Percentiles rank a stretch among this genome's conserved stretches.
Evolutionary conservation across 352 stramenopile species (phyloP).

Genomic region (Saprolegnia diclina): DNA sequence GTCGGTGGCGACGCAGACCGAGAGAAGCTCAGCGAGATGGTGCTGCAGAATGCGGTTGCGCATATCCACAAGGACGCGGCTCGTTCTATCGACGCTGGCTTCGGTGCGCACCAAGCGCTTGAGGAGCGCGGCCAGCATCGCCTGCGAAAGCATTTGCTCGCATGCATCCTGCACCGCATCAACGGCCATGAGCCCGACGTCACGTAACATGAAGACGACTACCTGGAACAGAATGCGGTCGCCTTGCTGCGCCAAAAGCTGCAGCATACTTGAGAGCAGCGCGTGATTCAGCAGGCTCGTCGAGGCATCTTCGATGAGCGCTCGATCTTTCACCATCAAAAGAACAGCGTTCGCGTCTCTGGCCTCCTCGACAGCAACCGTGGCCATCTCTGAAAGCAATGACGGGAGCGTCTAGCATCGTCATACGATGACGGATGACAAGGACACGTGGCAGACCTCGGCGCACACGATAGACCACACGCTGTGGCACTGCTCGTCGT

Average conservation of each 20-base stretch:
- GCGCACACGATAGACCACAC: background rate
- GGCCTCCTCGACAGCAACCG: background rate
- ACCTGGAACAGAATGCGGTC: slow-evolving; percentile 20
- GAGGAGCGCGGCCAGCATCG: slow-evolving; percentile 2
- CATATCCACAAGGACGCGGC: background rate
- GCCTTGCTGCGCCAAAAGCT: slow-evolving; percentile 13
- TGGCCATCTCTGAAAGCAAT: background rate
- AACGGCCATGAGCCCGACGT: background rate
- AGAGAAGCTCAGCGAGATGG: background rate
- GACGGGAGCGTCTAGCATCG: background rate
- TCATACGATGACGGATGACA: background rate
- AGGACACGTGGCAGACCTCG: background rate
- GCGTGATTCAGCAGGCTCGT: slow-evolving; percentile 5
- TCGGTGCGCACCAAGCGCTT: background rate
- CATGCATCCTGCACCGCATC: slow-evolving; percentile 16
- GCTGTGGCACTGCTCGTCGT: background rate
- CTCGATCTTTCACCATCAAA: background rate
- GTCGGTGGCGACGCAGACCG: background rate
- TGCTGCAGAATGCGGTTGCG: slow-evolving; percentile 15
- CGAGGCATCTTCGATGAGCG: slow-evolving; percentile 13
- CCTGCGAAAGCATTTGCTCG: slow-evolving; percentile 1
- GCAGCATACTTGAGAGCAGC: slow-evolving; percentile 7
- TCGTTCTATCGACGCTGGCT: background rate
- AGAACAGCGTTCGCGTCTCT: background rate
- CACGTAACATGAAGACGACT: background rate